Base-by-base conservation (phyloP, 257 asterid species). In the Lantana camara region DNA sequence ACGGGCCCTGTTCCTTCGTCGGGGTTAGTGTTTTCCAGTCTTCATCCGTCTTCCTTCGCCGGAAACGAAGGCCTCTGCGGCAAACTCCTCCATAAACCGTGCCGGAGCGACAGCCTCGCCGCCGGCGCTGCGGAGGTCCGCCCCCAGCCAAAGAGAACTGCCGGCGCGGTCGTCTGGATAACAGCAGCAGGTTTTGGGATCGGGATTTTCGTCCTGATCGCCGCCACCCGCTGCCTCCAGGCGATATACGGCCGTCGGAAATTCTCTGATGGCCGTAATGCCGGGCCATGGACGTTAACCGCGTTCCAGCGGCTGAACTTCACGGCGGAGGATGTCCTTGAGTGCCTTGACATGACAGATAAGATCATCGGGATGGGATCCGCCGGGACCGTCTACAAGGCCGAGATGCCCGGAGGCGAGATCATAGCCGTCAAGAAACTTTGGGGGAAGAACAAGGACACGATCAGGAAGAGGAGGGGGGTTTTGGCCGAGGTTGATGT, bases 61-160 rank as follows among this genome's bases (percentile, higher is more conserved):
- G 99, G 97, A 8, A 94, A 94, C 34, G 85, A 80, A 3, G 99
- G 95, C 0, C 85, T 94, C 3, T 94, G 99, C 45, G 99, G 99
- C 34, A 67, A 55, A 9, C 44, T 73, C 7, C 65, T 90, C 13
- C 66, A 63, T 11, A 88, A 74, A 61, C 89, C 85, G 2, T 94
- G 99, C 70, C 68, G 77, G 60, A 38, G 35, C 0, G 82, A 57
- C 1, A 74, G 61, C 2, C 67, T 67, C 5, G 62, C 27, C 0
- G 78, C 75, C 5, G 79, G 75, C 0, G 77, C 72, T 0, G 49
- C 65, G 65, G 90, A 58, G 5, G 80, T 70, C 57, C 74, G 50
- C 27, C 81, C 20, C 50, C 81, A 68, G 44, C 79, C 92, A 0
- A 84, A 73, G 83, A 88, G 75, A 61, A 72, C 90, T 0, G 91